These are phyloP conservation scores for Sclerotinia trifoliorum DNA, from an alignment of 2,329 filamentous ascomycete genomes.

Conservation along the genomic window DNA sequence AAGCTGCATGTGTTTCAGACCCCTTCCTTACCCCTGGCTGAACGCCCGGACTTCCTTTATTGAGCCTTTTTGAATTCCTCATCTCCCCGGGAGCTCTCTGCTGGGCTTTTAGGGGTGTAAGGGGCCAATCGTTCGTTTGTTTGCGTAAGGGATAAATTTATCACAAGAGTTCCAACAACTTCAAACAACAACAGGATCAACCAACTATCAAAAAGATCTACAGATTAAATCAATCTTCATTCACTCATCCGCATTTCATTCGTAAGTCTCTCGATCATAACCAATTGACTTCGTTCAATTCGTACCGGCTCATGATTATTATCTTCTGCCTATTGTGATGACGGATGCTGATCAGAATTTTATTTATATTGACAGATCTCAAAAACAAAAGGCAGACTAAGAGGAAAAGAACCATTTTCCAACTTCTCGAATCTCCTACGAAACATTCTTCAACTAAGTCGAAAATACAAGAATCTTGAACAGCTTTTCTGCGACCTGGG, in stretches of 20 bases:
- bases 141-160: conserved; percentile 8
- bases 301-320: background rate
- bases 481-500: background rate
- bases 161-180: background rate
- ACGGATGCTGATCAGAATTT: conserved; percentile 28
- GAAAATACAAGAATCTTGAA: conserved; percentile 10
- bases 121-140: conserved; percentile 17
- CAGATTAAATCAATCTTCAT: background rate
- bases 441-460: background rate
- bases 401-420: background rate
- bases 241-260: background rate
- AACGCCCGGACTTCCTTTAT: conserved; percentile 22
- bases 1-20: conserved; percentile 22
- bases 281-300: background rate
- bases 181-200: background rate
- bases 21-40: conserved; percentile 15
- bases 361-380: conserved; percentile 34
- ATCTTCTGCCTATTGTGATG: conserved; percentile 8
- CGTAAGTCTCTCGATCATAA: conserved; percentile 2
- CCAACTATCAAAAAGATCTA: background rate
- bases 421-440: background rate
- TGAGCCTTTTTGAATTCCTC: conserved; percentile 5
- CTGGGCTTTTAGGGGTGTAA: conserved; percentile 1
- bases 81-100: conserved; percentile 1
- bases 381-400: conserved; percentile 1